These are phyloP conservation scores for Aspergillus puulaauensis DNA, from an alignment of 2,329 filamentous ascomycete species.

Conservation along the genomic window DNA sequence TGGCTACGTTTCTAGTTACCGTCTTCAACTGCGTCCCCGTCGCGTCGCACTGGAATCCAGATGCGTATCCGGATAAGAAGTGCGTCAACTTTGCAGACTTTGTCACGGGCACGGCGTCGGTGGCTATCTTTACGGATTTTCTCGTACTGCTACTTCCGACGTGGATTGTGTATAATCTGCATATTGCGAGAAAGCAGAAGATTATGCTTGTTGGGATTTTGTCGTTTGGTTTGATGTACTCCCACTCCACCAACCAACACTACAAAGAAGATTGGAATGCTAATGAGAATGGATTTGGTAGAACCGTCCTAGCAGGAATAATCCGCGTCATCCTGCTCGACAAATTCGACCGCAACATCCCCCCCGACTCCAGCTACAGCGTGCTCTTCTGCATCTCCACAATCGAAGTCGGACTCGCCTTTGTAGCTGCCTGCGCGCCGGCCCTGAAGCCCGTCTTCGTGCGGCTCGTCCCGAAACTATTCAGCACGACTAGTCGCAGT, in stretches of 20 bases:
- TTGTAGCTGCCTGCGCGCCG: constrained; percentile 30
- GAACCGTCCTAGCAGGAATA: constrained; percentile 28
- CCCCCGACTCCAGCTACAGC: constrained; percentile 22
- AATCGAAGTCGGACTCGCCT: constrained; percentile 30
- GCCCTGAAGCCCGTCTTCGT: constrained; percentile 24
- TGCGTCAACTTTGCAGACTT: constrained; percentile 31
- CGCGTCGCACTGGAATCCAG: constrained; percentile 25
- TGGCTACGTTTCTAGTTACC: constrained; percentile 27
- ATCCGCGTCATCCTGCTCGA: constrained; percentile 30
- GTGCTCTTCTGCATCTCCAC: constrained; percentile 30
- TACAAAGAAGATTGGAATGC: too few species aligned
- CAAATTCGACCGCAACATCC: constrained; percentile 16
- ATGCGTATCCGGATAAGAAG: constrained; percentile 13
- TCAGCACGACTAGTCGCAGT: neutral
- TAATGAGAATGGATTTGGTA: constrained; percentile 2
- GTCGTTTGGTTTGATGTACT: constrained; percentile 28
- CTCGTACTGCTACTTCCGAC: constrained; percentile 31
- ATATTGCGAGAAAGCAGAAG: constrained; percentile 28
- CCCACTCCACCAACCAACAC: too few species aligned
- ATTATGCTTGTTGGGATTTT: constrained; percentile 30
- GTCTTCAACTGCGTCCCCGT: constrained; percentile 33
- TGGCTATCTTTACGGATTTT: constrained; percentile 32
- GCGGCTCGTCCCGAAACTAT: constrained; percentile 3
- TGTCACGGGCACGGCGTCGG: constrained; percentile 26
- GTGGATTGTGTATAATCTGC: constrained; percentile 30